Base-by-base conservation (phyloP, 257 asterid species). In the Jacaranda mimosifolia region DNA sequence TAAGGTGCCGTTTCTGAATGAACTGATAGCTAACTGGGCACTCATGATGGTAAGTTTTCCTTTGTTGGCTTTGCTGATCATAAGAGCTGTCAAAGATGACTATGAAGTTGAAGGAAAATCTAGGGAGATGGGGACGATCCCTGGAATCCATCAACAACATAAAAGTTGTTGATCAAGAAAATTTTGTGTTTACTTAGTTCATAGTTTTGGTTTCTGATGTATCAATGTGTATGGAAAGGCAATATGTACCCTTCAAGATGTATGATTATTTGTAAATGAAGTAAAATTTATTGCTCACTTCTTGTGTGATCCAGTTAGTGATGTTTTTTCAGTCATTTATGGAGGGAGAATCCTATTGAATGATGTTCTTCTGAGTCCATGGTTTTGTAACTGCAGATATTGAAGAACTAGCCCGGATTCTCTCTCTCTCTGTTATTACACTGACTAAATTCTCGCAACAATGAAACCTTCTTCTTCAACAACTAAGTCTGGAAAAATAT, bases 71-170 rank as follows among this genome's bases (percentile, higher is more conserved):
- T 48, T 81, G 73, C 83, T 83, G 75, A 72, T 85, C 43, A 5
- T 80, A 5, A 64, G 64, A 57, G 89, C 87, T n/a, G 89, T 85
- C 38, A 85, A 90, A 63, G 92, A 88, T 53, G 90, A 78, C 5
- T 66, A 76, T 13, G 83, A 79, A 70, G 82, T 32, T 14, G 83
- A 87, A 72, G 85, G 73, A 49, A 71, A 83, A 60, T 0, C 76
- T 1, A 75, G 77, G 68, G 84, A 75, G 49, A 80, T 66, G 12
- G 71, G 59, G 18, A 4, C 17, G 3, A 73, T 81, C 70, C 82
- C 91, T 4, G 89, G 85, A 42, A 75, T 83, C 64, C 87, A 85
- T 36, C 83, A 77, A 48, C 32, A 60, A 36, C 12, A 60, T 11
- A 18, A 1, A 18, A 35, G 21, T 35, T 46, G 56, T 39, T 57